Conservation (phyloP, 2,329 filamentous ascomycete genomes). For the Fragosphaeria purpurea region DNA sequence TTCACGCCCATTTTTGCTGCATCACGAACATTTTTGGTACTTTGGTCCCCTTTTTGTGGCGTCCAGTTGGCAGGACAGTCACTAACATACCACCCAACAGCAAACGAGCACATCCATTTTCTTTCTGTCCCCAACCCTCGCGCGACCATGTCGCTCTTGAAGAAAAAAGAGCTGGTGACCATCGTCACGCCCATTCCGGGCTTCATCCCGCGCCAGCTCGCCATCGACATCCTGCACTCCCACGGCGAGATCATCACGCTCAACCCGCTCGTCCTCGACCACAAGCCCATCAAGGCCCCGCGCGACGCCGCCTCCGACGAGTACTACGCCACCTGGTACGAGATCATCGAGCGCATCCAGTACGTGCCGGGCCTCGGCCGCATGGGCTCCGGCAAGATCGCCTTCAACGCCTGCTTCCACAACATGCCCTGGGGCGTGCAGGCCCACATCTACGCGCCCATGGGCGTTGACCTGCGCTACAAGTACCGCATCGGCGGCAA, state of each 20-base stretch:
- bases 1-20: no score
- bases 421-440: constrained; percentile 63
- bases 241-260: constrained; percentile 62
- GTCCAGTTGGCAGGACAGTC: background rate
- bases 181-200: constrained; percentile 60
- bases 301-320: constrained; percentile 59
- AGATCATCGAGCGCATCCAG: constrained; percentile 60
- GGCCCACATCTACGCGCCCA: constrained; percentile 60
- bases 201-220: constrained; percentile 61
- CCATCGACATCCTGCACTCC: constrained; percentile 61
- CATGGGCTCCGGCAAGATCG: constrained; percentile 54
- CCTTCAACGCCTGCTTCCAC: constrained; percentile 63
- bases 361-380: constrained; percentile 56
- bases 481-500: constrained; percentile 60
- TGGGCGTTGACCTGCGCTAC: constrained; percentile 56
- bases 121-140: background rate
- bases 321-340: constrained; percentile 66
- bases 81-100: no score
- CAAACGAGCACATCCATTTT: no score
- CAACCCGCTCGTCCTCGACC: constrained; percentile 56
- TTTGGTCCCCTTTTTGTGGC: background rate
- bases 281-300: constrained; percentile 55
- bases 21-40: background rate
- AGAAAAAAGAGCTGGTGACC: constrained; percentile 56
- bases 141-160: constrained; percentile 30